phyloP scores from a whole-genome alignment of 139 green algal genomes.

The Tetraselmis chui region DNA sequence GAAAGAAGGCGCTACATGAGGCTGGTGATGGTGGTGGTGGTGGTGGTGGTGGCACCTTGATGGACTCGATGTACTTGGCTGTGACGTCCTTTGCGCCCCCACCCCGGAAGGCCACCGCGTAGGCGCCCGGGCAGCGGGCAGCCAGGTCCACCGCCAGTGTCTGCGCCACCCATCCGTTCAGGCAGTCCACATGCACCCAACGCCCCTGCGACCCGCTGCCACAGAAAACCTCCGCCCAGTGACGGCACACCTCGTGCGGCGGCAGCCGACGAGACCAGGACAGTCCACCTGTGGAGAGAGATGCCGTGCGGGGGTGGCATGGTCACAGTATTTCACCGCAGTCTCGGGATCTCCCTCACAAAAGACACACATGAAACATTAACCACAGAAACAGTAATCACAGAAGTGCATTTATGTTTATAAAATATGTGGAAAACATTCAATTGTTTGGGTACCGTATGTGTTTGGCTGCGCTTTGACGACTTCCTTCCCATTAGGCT shows the following conservation, averaged over 20 bases:
- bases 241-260: not conserved
- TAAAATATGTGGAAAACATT: too few species aligned
- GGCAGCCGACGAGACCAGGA: not conserved
- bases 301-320: too few species aligned
- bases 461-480: too few species aligned
- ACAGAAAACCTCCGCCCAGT: constrained; percentile 82
- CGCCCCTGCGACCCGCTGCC: constrained; percentile 37
- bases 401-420: too few species aligned
- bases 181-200: constrained; percentile 75
- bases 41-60: not conserved
- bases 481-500: too few species aligned
- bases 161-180: constrained; percentile 43
- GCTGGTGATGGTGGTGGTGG: too few species aligned
- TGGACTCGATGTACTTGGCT: constrained; percentile 18
- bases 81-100: constrained; percentile 64
- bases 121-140: constrained; percentile 30
- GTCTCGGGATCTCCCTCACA: too few species aligned
- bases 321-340: too few species aligned
- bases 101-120: constrained; percentile 53
- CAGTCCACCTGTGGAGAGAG: not conserved
- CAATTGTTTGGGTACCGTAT: too few species aligned
- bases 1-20: too few species aligned
- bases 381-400: too few species aligned
- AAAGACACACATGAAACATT: too few species aligned
- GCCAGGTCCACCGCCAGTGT: constrained; percentile 11